phyloP scores from a whole-genome alignment of 305 asterid species.

The Salvia sclarea region DNA sequence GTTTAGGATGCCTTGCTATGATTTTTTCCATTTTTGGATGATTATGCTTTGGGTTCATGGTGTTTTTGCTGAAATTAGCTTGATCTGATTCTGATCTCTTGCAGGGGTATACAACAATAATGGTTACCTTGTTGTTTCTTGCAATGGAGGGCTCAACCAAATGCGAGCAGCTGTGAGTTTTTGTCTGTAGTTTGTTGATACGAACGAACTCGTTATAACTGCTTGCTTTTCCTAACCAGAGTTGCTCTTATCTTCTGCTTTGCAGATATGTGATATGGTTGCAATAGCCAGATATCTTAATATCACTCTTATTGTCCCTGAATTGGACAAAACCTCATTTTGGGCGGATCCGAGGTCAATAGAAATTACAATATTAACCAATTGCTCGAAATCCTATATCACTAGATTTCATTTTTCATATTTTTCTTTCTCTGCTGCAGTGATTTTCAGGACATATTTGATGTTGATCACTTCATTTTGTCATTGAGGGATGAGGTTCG shows the following conservation, averaged over 20 bases:
- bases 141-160: slow-evolving; percentile 81
- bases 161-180: slow-evolving; percentile 72
- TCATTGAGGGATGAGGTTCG: slow-evolving; percentile 94
- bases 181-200: not conserved
- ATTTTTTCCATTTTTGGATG: not conserved
- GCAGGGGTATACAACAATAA: slow-evolving; percentile 65
- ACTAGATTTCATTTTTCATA: not conserved
- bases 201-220: not conserved
- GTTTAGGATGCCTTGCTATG: not conserved
- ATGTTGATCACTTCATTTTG: slow-evolving; percentile 68
- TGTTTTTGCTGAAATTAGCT: not conserved
- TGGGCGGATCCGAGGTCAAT: slow-evolving; percentile 73
- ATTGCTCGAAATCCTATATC: not conserved
- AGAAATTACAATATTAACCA: not conserved
- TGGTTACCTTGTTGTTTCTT: slow-evolving; percentile 69
- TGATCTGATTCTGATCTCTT: slow-evolving; percentile 4
- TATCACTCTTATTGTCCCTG: slow-evolving; percentile 65
- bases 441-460: slow-evolving; percentile 84
- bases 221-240: not conserved
- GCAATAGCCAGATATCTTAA: slow-evolving; percentile 66
- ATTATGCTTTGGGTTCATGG: not conserved
- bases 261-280: slow-evolving; percentile 82
- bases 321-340: slow-evolving; percentile 70
- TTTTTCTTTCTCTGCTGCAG: slow-evolving; percentile 41
- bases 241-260: slow-evolving; percentile 15